Base-by-base conservation (phyloP, 352 stramenopile species). In the Nothophytophthora sp. region DNA sequence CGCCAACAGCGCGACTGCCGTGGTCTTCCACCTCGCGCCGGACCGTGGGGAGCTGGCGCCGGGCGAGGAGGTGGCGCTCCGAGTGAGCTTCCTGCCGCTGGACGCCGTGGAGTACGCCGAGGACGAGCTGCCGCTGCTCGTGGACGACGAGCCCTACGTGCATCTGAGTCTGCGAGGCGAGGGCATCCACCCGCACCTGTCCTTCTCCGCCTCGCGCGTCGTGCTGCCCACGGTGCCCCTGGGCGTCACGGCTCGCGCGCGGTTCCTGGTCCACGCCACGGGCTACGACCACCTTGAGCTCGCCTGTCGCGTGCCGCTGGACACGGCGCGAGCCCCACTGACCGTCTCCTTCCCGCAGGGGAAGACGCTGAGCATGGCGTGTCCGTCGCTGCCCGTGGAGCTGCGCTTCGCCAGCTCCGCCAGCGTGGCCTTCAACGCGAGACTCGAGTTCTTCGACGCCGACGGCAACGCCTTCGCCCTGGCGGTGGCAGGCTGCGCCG, bases 241-340 rank as follows among this genome's bases (percentile, higher is more conserved):
- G 2, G 85, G 85, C 2, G 54, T 98, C 8, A 73, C 75, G 0
- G 74, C 84, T 8, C 60, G 57, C 1, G 76, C 69, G 2, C 46
- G 51, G 2, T 93, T 98, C 38, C 70, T 82, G 20, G 67, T 98
- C 18, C 63, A 81, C 11, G 97, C 95, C 60, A 90, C 76, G 0
- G 84, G 81, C n/a, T 98, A 97, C 63, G 90, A 97, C 18, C 81
- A 96, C 48, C 59, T 98, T 8, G 88, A 98, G 15, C 41, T 98
- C 0, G 81, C 73, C 8, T 89, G 96, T 49, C 74, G 86, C 4
- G 41, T 95, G 11, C 76, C 90, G 13, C 50, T 94, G 10, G 83
- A 96, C 44, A 59, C 88, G 0, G 55, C 81, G 1, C 85, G 87
- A 27, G 80, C 94, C 1, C 87, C 92, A 1, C 59, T 98, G 18